Base-by-base conservation (phyloP, 2,329 filamentous ascomycete genomes). In the Triangularia verruculosa region DNA sequence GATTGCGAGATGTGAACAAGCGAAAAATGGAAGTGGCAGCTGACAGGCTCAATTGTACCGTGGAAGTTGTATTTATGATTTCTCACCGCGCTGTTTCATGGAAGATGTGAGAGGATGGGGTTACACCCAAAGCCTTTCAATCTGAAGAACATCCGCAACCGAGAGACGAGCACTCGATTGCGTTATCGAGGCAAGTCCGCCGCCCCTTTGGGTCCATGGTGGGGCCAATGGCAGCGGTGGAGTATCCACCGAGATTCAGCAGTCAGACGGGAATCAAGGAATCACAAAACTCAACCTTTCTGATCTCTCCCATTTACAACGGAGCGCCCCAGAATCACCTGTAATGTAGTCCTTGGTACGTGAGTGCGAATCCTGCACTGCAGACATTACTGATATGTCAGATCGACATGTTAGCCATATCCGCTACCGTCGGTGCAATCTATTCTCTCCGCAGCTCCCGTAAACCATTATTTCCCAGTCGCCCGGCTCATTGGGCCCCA, bases 401-500 rank as follows among this genome's bases (percentile, higher is more conserved):
- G n/a, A n/a, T 9, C 39, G 39, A 47, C 39, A 20, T 47, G 39
- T 47, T 9, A 47, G 39, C 17, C 39, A 47, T 11, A 20, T 8
- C 1, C n/a, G 3, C 39, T 47, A 17, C 39, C 7, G n/a, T 9
- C 20, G 39, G 20, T 47, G 39, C 39, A 47, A 47, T 47, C 51
- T 59, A 43, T 59, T 51, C 24, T 12, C 7, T 22, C 30, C 28
- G 17, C 30, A 24, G 8, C 61, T 25, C 30, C 39, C n/a, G 27
- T 47, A 86, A 64, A 85, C 86, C 80, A 86, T 92, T 75, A 94
- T 81, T 76, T 75, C n/a, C 78, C 80, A 68, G 75, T 81, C 25
- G 85, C 85, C 68, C 80, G 79, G 59, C 78, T 80, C 86, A 96
- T 87, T 1, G 95, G 95, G 0, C 95, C 95, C 95, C 95, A 99